These are phyloP conservation scores for Akanthomyces muscarius DNA, from an alignment of 2,329 filamentous ascomycete species.

Conservation along the genomic window DNA sequence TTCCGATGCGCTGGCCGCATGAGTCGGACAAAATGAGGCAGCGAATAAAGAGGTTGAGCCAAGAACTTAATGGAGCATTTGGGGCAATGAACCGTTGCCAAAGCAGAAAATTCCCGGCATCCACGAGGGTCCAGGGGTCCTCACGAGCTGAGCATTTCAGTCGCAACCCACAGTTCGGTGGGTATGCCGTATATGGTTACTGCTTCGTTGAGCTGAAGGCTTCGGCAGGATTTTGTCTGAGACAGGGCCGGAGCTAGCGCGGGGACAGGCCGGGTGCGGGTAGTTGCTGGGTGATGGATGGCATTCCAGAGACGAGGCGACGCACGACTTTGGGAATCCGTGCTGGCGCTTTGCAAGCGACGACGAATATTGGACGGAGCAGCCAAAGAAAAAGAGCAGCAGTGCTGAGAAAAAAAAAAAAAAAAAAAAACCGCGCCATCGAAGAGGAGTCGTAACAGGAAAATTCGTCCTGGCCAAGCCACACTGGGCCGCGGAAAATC, in stretches of 20 bases:
- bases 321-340: not conserved
- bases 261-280: not conserved
- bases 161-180: not conserved
- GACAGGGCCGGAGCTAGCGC: not conserved
- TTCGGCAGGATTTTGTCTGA: not conserved
- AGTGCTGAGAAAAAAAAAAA: too few relatives aligned
- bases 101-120: not conserved
- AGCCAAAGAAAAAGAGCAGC: too few relatives aligned
- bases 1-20: not conserved
- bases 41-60: not conserved
- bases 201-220: not conserved
- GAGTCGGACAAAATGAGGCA: not conserved
- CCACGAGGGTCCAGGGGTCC: slow-evolving; percentile 5
- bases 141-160: not conserved
- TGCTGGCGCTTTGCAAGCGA: too few relatives aligned
- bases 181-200: not conserved
- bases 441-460: not conserved
- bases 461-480: not conserved
- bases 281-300: not conserved
- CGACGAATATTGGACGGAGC: not conserved
- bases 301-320: not conserved
- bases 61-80: not conserved
- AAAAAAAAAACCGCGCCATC: not conserved
- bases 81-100: not conserved
- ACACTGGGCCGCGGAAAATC: not conserved